Evolutionary conservation across 352 stramenopile genomes (phyloP).

Genomic region (Globisporangium irregulare): DNA sequence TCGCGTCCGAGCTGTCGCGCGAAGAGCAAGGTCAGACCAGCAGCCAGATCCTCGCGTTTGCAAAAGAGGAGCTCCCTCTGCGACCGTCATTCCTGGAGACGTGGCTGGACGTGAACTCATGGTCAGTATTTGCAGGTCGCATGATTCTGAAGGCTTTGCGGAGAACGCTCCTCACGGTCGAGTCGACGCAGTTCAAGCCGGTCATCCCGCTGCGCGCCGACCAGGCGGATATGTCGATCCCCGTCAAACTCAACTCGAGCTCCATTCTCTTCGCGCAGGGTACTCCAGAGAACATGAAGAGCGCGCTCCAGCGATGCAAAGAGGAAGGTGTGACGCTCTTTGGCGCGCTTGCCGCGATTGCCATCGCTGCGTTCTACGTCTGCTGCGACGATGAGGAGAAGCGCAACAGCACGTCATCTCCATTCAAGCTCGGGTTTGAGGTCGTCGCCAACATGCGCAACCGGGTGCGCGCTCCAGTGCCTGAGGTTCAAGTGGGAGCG

Average conservation of each 20-base stretch:
- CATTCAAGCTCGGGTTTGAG: constrained; percentile 1
- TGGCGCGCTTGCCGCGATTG: background rate
- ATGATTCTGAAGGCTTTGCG: too few relatives aligned
- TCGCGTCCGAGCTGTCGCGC: constrained; percentile 6
- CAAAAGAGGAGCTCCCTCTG: constrained; percentile 14
- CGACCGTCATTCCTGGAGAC: constrained; percentile 29
- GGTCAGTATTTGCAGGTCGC: too few relatives aligned
- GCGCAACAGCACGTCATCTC: background rate
- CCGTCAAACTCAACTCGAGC: constrained; percentile 3
- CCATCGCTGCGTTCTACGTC: constrained; percentile 3
- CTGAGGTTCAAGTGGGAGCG: background rate
- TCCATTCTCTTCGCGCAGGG: constrained; percentile 7
- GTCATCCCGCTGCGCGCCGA: constrained; percentile 1
- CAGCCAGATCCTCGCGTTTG: too few relatives aligned
- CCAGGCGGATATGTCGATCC: background rate
- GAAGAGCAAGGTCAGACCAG: too few relatives aligned
- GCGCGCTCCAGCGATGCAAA: constrained; percentile 3
- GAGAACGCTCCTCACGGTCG: constrained; percentile 11
- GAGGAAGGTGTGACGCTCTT: constrained; percentile 9
- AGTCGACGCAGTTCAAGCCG: background rate
- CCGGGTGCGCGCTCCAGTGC: background rate
- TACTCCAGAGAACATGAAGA: constrained; percentile 9
- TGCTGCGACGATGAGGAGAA: background rate
- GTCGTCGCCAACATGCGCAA: constrained; percentile 4
- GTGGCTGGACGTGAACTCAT: constrained; percentile 10